Conservation (phyloP, 345 rosid genomes). For the Firmiana major region DNA sequence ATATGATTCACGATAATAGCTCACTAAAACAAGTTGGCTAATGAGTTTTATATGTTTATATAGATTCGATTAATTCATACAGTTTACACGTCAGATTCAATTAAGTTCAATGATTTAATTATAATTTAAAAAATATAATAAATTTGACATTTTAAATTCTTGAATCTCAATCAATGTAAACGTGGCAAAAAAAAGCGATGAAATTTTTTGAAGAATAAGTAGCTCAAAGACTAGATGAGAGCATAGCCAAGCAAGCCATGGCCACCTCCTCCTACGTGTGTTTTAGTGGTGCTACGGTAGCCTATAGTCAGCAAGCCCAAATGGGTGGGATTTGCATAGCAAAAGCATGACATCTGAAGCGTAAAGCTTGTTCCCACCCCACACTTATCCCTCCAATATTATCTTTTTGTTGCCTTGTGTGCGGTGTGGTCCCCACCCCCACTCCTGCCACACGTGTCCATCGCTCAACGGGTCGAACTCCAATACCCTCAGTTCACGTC, state of each 20-base stretch:
- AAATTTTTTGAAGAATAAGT: too few species aligned
- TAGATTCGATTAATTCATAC: too few species aligned
- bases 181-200: too few species aligned
- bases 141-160: background rate
- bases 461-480: background rate
- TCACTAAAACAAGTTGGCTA: too few species aligned
- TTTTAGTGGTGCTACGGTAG: too few species aligned
- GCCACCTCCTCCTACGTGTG: background rate
- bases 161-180: too few species aligned
- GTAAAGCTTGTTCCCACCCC: constrained; percentile 26
- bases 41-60: background rate
- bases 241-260: too few species aligned
- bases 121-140: background rate
- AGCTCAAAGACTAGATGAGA: too few species aligned
- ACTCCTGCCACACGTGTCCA: constrained; percentile 32
- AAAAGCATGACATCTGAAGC: constrained; percentile 54
- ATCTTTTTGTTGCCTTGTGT: constrained; percentile 32
- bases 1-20: background rate
- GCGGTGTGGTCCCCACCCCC: constrained; percentile 39
- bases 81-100: too few species aligned
- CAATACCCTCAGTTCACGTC: constrained; percentile 3
- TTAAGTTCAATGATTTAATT: too few species aligned
- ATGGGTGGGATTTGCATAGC: constrained; percentile 36
- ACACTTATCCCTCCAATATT: constrained; percentile 17
- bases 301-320: too few species aligned